Conservation (phyloP, 2,329 filamentous ascomycete genomes). For the Fusarium irregulare region DNA sequence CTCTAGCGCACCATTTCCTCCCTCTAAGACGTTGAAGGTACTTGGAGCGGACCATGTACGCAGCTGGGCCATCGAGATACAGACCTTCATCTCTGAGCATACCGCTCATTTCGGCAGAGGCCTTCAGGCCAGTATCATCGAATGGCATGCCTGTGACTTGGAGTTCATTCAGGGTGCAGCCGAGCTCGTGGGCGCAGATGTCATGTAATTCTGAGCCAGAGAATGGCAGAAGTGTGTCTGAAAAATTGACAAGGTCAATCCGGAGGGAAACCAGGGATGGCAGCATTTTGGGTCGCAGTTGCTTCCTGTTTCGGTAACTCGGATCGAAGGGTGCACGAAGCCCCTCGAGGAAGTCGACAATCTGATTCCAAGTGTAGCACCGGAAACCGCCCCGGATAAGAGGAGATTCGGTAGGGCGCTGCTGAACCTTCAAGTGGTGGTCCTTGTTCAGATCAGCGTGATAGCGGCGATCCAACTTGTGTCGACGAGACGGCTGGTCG, state of each 20-base stretch:
- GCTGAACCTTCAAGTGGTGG: conserved; percentile 56
- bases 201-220: conserved; percentile 63
- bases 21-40: conserved; percentile 55
- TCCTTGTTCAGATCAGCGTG: conserved; percentile 58
- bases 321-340: conserved; percentile 64
- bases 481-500: conserved; percentile 56
- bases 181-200: conserved; percentile 64
- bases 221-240: conserved; percentile 57
- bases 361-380: conserved; percentile 65
- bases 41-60: conserved; percentile 56
- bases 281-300: conserved; percentile 57
- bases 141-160: conserved; percentile 64
- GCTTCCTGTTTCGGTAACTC: conserved; percentile 49
- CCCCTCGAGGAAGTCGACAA: conserved; percentile 63
- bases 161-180: conserved; percentile 64
- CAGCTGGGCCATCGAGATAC: conserved; percentile 58
- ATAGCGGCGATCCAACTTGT: conserved; percentile 56
- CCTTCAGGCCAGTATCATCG: conserved; percentile 61
- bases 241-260: conserved; percentile 67
- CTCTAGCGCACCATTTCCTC: conserved; percentile 55
- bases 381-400: conserved; percentile 64
- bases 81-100: conserved; percentile 66
- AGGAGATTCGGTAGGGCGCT: conserved; percentile 58
- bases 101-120: conserved; percentile 60
- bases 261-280: conserved; percentile 61